Base-by-base conservation (phyloP, 345 rosid genomes). In the Noccaea caerulescens region DNA sequence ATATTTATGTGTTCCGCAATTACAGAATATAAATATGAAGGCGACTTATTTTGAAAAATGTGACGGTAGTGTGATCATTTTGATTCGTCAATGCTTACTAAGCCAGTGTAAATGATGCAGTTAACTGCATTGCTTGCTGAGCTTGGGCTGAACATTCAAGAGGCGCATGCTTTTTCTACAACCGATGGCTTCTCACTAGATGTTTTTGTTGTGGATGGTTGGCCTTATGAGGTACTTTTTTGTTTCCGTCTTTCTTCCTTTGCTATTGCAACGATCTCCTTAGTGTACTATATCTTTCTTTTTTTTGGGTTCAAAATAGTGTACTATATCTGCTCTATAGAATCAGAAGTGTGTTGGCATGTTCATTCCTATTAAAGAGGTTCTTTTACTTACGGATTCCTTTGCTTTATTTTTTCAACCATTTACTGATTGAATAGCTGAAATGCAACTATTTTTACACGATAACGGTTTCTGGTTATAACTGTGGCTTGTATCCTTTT, bases 171-270 rank as follows among this genome's bases (percentile, higher is more conserved):
- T 38, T 91, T 94, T 82, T 94, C 99, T 64, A 91, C 99, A 4
- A 84, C 77, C 8, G 95, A 94, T 73, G 97, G 99, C 59, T 94
- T 78, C 81, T 94, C 99, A 50, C 82, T 94, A 32, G 99, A 94
- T 84, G 97, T 91, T 69, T 94, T 94, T 81, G 97, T 94, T 60
- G 97, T 94, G 78, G 99, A 94, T 70, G 97, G 99, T 80, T 94
- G 97, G 99, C 96, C 90, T n/a, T 91, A 72, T 72, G 97, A 94
- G 99, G 99, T 91, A 83, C 10, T 11, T 45, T 46, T 63, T n/a
- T 52, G 10, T 63, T 53, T 10, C 61, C 63, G 30, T 27, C 58
- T 47, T 60, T 44, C 34, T 13, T 51, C 46, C 63, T 61, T 43
- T n/a, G 5, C 4, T n/a, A 11, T 68, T 41, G 8, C 62, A 14